Percentiles rank a stretch among this genome's conserved stretches.
These are phyloP conservation scores for Gossypium schwendimanii DNA, from an alignment of 441 rosid species.

Conservation along the genomic window DNA sequence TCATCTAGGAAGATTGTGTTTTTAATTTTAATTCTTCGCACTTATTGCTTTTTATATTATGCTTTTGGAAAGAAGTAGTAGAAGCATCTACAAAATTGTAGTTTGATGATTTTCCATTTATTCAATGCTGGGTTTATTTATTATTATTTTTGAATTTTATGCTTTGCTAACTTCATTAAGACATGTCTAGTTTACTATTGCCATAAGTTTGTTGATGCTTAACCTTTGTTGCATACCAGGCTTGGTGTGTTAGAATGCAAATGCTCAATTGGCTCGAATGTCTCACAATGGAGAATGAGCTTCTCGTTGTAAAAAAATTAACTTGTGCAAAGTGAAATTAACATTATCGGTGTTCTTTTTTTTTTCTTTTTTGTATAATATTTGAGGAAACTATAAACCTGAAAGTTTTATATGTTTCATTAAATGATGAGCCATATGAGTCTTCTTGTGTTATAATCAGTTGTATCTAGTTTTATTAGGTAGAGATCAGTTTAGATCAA, in stretches of 20 bases:
- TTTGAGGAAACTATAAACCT: background rate
- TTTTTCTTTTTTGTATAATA: background rate
- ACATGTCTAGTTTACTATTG: background rate
- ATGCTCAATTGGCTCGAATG: background rate
- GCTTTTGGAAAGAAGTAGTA: background rate
- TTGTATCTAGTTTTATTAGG: background rate
- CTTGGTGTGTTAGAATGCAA: background rate
- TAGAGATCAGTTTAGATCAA: background rate
- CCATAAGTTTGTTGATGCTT: background rate
- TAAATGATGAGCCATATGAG: background rate
- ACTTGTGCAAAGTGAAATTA: background rate
- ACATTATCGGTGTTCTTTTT: background rate
- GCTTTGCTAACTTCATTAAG: background rate
- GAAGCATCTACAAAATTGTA: background rate
- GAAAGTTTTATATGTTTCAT: background rate
- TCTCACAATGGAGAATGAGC: background rate
- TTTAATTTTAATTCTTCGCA: background rate
- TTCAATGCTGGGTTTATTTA: background rate
- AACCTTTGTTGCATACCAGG: background rate
- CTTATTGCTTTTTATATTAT: background rate
- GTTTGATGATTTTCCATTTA: background rate
- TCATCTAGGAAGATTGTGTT: background rate
- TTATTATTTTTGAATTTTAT: background rate
- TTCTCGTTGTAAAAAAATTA: background rate
- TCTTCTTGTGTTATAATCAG: background rate